Evolutionary conservation across 768 basidiomycete species (phyloP), one percentile per base, ranked within the genome.

Genomic region (Kwoniella sp.): DNA sequence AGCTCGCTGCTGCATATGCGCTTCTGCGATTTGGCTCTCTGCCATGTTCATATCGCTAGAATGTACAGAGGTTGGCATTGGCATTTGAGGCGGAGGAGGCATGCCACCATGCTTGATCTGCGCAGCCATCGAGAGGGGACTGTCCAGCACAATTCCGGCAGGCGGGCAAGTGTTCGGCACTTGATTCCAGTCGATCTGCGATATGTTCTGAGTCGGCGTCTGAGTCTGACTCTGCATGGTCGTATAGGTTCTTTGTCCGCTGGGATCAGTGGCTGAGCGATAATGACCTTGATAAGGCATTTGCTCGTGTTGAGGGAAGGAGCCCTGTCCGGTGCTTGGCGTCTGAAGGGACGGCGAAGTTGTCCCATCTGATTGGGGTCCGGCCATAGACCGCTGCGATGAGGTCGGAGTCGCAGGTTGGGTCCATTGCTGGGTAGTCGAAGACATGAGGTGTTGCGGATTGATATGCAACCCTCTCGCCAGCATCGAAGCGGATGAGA

Each of bases 401-500:
- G 41, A 25, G 23, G 22, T 48, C 15, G 61, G 61, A 3, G 63
- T 65, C 17, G 55, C 52, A 53, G 56, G 63, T 20, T 65, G 58
- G 5, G 50, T 29, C 56, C 63, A 58, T 28, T 59, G 63, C 37
- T 53, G 56, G 20, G 45, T 53, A 1, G 29, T 11, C 3, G 41
- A 7, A 9, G 41, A 11, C 41, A 45, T 45, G 12, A 54, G 50
- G 3, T 22, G 28, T 9, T 25, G 25, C 20, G 71, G 57, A 20
- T 61, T 69, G 64, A 72, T 69, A 22, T 67, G 52, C 9, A 72
- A 26, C 0, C 73, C 73, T 25, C 73, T 47, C 22, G 70, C 68
- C 20, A 67, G 56, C 66, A 71, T 69, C 1, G 70, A 71, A 25
- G 70, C 64, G 28, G 70, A 72, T 2, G 70, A 72, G 20, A 74